These are phyloP conservation scores for Coriolopsis trogii DNA, from an alignment of 1,284 basidiomycete genomes.

Conservation along the genomic window DNA sequence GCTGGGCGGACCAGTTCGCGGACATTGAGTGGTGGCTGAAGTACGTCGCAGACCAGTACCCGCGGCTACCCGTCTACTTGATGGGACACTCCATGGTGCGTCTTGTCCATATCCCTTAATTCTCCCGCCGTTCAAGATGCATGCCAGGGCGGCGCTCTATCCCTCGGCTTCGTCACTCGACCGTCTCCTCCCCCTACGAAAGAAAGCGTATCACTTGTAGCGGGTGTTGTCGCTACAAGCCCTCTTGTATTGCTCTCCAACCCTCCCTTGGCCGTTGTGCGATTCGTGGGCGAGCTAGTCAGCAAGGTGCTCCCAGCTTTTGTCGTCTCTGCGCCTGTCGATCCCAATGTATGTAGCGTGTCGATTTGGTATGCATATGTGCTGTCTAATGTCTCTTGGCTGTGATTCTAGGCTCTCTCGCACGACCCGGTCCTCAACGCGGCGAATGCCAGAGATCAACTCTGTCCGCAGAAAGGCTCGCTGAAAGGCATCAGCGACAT, in stretches of 20 bases:
- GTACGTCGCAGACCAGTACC: constrained; percentile 47
- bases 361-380: neutral
- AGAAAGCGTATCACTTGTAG: constrained; percentile 45
- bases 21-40: constrained; percentile 75
- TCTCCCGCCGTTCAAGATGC: neutral
- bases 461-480: constrained; percentile 62
- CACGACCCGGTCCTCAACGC: constrained; percentile 61
- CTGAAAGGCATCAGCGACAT: constrained; percentile 72
- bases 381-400: neutral
- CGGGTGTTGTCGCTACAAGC: constrained; percentile 71
- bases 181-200: constrained; percentile 38
- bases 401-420: constrained; percentile 54
- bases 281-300: constrained; percentile 44
- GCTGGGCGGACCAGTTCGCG: constrained; percentile 65
- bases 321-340: constrained; percentile 61
- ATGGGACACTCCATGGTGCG: constrained; percentile 85
- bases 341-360: constrained; percentile 47
- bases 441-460: constrained; percentile 58
- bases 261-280: constrained; percentile 52
- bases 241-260: constrained; percentile 65
- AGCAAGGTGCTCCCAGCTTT: constrained; percentile 49
- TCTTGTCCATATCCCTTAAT: constrained; percentile 56
- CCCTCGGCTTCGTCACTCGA: constrained; percentile 58
- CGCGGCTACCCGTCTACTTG: constrained; percentile 63
- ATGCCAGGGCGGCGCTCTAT: constrained; percentile 69